Percentiles rank a stretch among this genome's conserved stretches.
These are phyloP conservation scores for Cerioporus squamosus DNA, from an alignment of 1,284 basidiomycete genomes.

Conservation along the genomic window DNA sequence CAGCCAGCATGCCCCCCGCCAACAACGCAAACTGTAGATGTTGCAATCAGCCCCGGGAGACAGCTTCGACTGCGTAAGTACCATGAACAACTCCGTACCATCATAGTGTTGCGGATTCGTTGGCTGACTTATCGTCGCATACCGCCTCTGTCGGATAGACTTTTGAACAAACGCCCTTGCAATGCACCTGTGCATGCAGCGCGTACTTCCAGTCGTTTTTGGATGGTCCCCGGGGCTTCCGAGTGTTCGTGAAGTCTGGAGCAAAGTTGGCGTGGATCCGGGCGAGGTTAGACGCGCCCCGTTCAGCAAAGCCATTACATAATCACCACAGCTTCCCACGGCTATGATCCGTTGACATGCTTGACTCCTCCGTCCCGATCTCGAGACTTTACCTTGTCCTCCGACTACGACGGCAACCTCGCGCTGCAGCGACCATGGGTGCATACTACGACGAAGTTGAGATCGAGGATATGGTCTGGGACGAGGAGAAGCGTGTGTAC, in stretches of 20 bases:
- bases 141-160: background rate
- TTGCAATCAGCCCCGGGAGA: background rate
- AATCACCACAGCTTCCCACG: no score
- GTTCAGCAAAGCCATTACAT: no score
- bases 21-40: constrained; percentile 73
- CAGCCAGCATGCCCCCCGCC: constrained; percentile 94
- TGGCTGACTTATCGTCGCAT: constrained; percentile 16
- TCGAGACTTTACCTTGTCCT: background rate
- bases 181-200: constrained; percentile 18
- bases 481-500: constrained; percentile 80
- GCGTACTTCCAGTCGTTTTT: no score
- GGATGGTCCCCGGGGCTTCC: no score
- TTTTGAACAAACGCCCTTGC: background rate
- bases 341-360: no score
- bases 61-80: background rate
- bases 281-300: no score
- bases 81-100: constrained; percentile 17
- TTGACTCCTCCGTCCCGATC: no score
- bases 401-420: no score
- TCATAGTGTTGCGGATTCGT: constrained; percentile 27
- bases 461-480: constrained; percentile 96
- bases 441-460: constrained; percentile 93
- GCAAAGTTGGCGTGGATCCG: no score
- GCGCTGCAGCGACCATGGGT: constrained; percentile 51
- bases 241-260: no score